phyloP scores from a whole-genome alignment of 108 stramenopile genomes.

The Cylindrotheca closterium region DNA sequence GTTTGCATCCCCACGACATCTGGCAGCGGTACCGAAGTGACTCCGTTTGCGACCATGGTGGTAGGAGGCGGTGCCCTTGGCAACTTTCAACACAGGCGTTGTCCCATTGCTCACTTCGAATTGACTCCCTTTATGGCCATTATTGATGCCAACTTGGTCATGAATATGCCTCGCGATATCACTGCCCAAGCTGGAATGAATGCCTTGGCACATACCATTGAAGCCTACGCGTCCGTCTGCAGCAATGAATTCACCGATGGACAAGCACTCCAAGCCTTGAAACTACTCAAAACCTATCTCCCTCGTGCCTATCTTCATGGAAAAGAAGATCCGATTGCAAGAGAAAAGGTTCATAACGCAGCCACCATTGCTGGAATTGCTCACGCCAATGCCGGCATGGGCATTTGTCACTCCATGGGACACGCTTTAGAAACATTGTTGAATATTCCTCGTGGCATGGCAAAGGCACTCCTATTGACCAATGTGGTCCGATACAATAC shows the following conservation, averaged over 20 bases:
- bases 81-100: slow-evolving; percentile 17
- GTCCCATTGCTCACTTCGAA: slow-evolving; percentile 24
- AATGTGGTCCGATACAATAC: slow-evolving; percentile 35
- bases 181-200: slow-evolving; percentile 31
- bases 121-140: slow-evolving; percentile 41
- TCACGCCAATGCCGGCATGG: slow-evolving; percentile 34
- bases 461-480: slow-evolving; percentile 24
- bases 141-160: slow-evolving; percentile 25
- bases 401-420: slow-evolving; percentile 35
- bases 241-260: slow-evolving; percentile 36
- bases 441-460: slow-evolving; percentile 33
- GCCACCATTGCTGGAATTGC: slow-evolving; percentile 43
- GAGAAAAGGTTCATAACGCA: slow-evolving; percentile 26
- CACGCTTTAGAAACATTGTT: slow-evolving; percentile 28
- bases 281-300: slow-evolving; percentile 33
- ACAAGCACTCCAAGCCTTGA: slow-evolving; percentile 31
- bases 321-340: background rate
- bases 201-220: slow-evolving; percentile 33
- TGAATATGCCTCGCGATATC: slow-evolving; percentile 18
- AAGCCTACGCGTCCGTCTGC: slow-evolving; percentile 41
- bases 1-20: slow-evolving; percentile 40
- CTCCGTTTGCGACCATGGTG: slow-evolving; percentile 40
- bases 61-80: background rate
- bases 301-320: slow-evolving; percentile 22
- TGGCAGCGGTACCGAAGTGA: slow-evolving; percentile 39